A percentile compares a stretch with the other conserved stretches of the same genome.
phyloP scores from a whole-genome alignment of 495 filamentous ascomycete species.

The Niebla homalea region DNA sequence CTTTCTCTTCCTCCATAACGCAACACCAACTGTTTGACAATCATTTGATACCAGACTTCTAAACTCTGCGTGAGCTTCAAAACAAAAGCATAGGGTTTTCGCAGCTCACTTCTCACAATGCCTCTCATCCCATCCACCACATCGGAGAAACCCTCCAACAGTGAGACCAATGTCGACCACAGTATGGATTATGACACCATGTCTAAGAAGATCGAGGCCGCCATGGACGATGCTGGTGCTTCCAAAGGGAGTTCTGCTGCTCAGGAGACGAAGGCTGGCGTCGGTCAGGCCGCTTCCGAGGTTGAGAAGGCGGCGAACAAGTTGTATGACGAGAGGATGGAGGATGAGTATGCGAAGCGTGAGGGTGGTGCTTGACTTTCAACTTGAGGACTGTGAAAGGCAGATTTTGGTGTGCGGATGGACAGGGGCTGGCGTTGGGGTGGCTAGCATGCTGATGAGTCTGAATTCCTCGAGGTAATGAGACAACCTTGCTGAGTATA shows the following conservation, averaged over 20 bases:
- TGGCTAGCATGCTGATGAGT: too few relatives aligned
- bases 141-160: constrained; percentile 9
- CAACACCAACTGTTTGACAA: too few relatives aligned
- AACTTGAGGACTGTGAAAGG: background rate
- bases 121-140: constrained; percentile 9
- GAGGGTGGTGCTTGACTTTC: constrained; percentile 22
- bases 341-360: constrained; percentile 27
- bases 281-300: constrained; percentile 10
- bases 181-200: constrained; percentile 5
- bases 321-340: constrained; percentile 18
- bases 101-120: background rate
- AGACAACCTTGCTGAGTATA: too few relatives aligned
- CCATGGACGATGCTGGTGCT: constrained; percentile 6
- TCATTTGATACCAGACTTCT: too few relatives aligned
- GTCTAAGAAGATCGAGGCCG: constrained; percentile 7
- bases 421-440: too few relatives aligned
- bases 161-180: constrained; percentile 7
- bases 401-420: too few relatives aligned
- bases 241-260: constrained; percentile 12
- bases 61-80: background rate
- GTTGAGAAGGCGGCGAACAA: constrained; percentile 14
- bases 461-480: too few relatives aligned
- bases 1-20: background rate
- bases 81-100: too few relatives aligned
- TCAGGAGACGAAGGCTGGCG: constrained; percentile 8